Percentiles rank a stretch among this genome's conserved stretches.
Evolutionary conservation across 2,329 filamentous ascomycete genomes (phyloP).

Genomic region (Colletotrichum liriopes): DNA sequence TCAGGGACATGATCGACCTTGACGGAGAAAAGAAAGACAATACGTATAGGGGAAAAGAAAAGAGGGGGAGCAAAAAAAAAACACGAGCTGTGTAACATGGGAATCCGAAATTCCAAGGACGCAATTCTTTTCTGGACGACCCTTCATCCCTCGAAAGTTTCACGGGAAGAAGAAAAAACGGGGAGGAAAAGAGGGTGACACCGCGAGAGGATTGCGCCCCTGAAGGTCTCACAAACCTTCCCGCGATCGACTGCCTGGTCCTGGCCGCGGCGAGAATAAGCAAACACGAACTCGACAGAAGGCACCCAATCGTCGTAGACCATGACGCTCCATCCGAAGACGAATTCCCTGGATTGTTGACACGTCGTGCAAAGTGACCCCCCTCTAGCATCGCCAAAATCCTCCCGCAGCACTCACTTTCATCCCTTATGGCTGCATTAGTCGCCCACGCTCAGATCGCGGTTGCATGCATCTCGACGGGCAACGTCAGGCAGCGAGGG

Average conservation of each 20-base stretch:
- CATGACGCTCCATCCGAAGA: neutral
- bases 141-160: neutral
- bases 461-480: constrained; percentile 22
- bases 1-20: neutral
- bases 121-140: neutral
- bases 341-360: neutral
- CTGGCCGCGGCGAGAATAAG: neutral
- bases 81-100: neutral
- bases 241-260: neutral
- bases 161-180: neutral
- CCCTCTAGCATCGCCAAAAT: neutral
- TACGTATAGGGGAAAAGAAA: too few species aligned
- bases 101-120: neutral
- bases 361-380: neutral
- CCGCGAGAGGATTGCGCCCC: neutral
- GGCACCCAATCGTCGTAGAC: neutral
- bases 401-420: constrained; percentile 10
- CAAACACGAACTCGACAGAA: neutral
- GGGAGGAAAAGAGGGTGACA: neutral
- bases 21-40: neutral
- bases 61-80: neutral
- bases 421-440: constrained; percentile 36
- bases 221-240: neutral
- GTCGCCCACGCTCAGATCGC: constrained; percentile 7
- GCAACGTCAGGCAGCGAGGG: neutral